Evolutionary conservation across 2,329 filamentous ascomycete genomes (phyloP).

Genomic region (Cordyceps pruinosa): DNA sequence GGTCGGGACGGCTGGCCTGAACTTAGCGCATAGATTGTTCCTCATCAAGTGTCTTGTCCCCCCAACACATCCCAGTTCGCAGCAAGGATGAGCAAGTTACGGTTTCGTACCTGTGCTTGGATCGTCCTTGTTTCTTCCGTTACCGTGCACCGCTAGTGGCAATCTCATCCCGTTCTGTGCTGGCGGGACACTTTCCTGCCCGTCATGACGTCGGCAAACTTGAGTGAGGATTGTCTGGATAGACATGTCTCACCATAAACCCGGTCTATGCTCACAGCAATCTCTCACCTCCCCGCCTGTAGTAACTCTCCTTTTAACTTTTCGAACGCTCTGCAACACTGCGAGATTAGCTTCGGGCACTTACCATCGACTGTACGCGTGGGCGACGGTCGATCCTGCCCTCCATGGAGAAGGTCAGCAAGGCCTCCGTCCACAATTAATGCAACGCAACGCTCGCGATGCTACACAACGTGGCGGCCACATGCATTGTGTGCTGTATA

Average conservation of each 20-base stretch:
- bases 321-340: not conserved
- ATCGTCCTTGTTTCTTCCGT: not conserved
- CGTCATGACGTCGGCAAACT: not conserved
- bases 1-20: not conserved
- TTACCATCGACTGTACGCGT: not conserved
- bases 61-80: not conserved
- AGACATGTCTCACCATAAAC: conserved; percentile 9
- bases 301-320: no score
- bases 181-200: not conserved
- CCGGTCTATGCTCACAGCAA: not conserved
- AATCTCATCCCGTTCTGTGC: not conserved
- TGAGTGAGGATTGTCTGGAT: not conserved
- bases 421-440: not conserved
- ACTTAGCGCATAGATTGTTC: not conserved
- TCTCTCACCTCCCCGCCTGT: not conserved
- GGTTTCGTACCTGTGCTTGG: not conserved
- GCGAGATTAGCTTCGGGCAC: not conserved
- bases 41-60: not conserved
- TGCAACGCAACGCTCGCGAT: not conserved
- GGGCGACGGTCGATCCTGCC: not conserved
- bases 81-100: not conserved
- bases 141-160: no score
- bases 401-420: conserved; percentile 6
- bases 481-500: not conserved
- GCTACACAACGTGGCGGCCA: not conserved